Conservation (phyloP, 2,329 filamentous ascomycete genomes). For the Blastomyces emzantsi region DNA sequence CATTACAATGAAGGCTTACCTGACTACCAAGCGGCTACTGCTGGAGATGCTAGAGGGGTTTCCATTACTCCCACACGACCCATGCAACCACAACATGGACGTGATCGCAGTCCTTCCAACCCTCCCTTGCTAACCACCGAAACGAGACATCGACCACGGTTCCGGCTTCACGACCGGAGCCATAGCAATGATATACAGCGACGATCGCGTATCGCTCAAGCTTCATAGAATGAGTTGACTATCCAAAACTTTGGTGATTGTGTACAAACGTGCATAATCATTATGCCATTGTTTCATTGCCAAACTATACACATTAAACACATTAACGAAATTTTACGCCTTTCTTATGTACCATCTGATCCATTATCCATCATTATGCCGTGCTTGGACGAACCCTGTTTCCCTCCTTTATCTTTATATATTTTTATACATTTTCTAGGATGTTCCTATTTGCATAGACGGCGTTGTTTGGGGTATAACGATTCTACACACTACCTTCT, state of each 20-base stretch:
- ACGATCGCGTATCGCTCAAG: slow-evolving; percentile 34
- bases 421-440: too few species aligned
- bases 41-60: slow-evolving; percentile 5
- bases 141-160: slow-evolving; percentile 21
- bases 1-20: slow-evolving; percentile 49
- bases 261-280: background rate
- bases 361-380: background rate
- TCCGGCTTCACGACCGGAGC: slow-evolving; percentile 21
- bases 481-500: background rate
- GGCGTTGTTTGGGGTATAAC: background rate
- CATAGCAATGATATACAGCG: slow-evolving; percentile 28
- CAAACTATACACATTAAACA: background rate
- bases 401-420: too few species aligned
- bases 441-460: background rate
- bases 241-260: background rate
- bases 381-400: background rate
- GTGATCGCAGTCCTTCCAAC: background rate
- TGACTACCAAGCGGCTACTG: slow-evolving; percentile 50
- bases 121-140: slow-evolving; percentile 13
- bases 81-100: slow-evolving; percentile 1
- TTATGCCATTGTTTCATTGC: background rate
- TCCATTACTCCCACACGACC: background rate
- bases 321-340: background rate
- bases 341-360: background rate
- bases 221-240: slow-evolving; percentile 17